A percentile compares a stretch with the other conserved stretches of the same genome.
Conservation (phyloP, 2,329 filamentous ascomycete species). For the Microsporum ferrugineum region DNA sequence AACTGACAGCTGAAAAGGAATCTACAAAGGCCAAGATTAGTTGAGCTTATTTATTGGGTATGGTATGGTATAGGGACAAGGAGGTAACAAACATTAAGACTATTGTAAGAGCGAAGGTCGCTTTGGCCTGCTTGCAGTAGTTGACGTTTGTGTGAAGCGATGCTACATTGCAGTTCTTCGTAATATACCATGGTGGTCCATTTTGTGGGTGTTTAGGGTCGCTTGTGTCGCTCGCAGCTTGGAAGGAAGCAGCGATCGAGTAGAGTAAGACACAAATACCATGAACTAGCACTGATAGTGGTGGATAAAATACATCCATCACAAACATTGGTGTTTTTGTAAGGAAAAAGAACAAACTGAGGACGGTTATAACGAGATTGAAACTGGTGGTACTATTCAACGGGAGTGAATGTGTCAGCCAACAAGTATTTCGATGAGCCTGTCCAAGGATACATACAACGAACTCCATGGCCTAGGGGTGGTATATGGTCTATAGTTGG, state of each 20-base stretch:
- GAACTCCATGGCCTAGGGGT: constrained; percentile 49
- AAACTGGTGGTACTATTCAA: constrained; percentile 45
- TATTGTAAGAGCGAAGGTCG: constrained; percentile 45
- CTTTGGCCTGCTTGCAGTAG: constrained; percentile 52
- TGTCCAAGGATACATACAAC: constrained; percentile 36
- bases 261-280: constrained; percentile 42
- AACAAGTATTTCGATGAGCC: background rate
- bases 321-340: constrained; percentile 47
- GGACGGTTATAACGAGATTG: constrained; percentile 50
- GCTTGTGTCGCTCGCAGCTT: constrained; percentile 47
- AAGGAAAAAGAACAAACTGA: constrained; percentile 51
- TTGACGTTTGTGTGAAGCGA: constrained; percentile 33
- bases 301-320: constrained; percentile 46
- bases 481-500: constrained; percentile 46
- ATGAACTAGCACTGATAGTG: constrained; percentile 45
- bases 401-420: constrained; percentile 3
- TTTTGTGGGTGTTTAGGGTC: constrained; percentile 44
- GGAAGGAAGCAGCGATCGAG: constrained; percentile 44
- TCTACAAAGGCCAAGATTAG: constrained; percentile 22
- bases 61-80: background rate
- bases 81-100: constrained; percentile 42
- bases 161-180: constrained; percentile 47
- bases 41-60: background rate
- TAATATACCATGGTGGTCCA: constrained; percentile 53
- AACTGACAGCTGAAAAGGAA: constrained; percentile 41